phyloP scores from a whole-genome alignment of 768 basidiomycete species.

The Rhizopogon vulgaris region DNA sequence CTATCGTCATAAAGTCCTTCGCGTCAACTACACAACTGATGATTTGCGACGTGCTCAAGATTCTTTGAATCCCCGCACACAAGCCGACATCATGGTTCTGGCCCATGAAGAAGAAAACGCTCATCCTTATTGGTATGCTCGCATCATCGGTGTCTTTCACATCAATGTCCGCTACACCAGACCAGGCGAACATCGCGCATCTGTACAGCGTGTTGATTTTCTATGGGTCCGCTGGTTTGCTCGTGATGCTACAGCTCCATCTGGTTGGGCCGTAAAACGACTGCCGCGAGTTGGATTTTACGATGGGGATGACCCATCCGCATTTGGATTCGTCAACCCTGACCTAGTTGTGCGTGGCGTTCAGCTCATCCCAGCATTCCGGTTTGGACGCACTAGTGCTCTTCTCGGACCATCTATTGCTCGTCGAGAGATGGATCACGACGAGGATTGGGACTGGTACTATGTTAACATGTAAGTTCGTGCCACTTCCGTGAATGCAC shows the following conservation, averaged over 20 bases:
- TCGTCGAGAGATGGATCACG: conserved; percentile 2
- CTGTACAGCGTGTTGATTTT: conserved; percentile 17
- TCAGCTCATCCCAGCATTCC: conserved; percentile 38
- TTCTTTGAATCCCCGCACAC: too few relatives aligned
- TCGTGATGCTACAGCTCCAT: conserved; percentile 14
- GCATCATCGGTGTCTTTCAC: too few relatives aligned
- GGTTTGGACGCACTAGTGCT: conserved; percentile 5
- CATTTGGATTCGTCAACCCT: conserved; percentile 43
- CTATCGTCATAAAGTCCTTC: too few relatives aligned
- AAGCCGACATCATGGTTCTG: too few relatives aligned
- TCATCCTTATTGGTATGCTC: too few relatives aligned
- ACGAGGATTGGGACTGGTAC: conserved; percentile 24
- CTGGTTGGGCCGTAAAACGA: conserved; percentile 19
- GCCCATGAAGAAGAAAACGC: too few relatives aligned
- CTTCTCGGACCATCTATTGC: conserved; percentile 13
- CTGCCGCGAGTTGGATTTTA: conserved; percentile 37
- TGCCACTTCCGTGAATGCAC: too few relatives aligned
- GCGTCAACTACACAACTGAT: too few relatives aligned
- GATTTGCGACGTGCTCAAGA: too few relatives aligned
- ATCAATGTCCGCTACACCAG: too few relatives aligned
- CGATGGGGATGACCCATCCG: conserved; percentile 10
- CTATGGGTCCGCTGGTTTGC: conserved; percentile 38
- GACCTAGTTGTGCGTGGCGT: conserved; percentile 28
- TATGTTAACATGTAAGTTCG: conserved; percentile 21
- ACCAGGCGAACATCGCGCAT: too few relatives aligned